Evolutionary conservation across 2,329 filamentous ascomycete species (phyloP).

Genomic region (Coniella lustricola): DNA sequence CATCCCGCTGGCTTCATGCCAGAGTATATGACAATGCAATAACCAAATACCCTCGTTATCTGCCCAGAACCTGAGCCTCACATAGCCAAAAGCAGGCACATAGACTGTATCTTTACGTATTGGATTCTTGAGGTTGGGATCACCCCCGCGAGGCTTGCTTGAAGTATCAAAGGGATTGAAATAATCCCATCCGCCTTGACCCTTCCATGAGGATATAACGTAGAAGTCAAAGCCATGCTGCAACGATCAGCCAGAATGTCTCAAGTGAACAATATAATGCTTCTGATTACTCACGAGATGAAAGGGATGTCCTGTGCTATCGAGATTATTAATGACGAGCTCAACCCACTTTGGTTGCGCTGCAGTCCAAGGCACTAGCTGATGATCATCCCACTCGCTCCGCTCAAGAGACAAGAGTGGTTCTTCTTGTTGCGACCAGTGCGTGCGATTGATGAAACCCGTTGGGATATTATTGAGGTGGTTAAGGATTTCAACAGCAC

Average conservation of each 20-base stretch:
- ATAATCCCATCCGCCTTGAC: constrained; percentile 21
- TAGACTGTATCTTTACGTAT: constrained; percentile 21
- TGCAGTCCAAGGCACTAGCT: constrained; percentile 21
- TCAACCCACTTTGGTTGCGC: constrained; percentile 19
- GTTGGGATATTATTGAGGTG: constrained; percentile 18
- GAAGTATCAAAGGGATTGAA: constrained; percentile 20
- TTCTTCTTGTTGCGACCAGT: constrained; percentile 17
- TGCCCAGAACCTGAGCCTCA: constrained; percentile 18
- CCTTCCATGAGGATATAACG: constrained; percentile 18
- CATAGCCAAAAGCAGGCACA: constrained; percentile 19
- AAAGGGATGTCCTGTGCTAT: constrained; percentile 21
- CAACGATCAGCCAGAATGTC: too few relatives aligned
- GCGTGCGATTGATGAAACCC: constrained; percentile 21
- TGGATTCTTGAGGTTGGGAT: constrained; percentile 16
- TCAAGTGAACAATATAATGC: too few relatives aligned
- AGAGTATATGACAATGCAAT: constrained; percentile 21
- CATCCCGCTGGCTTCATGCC: constrained; percentile 21
- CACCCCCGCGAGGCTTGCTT: constrained; percentile 16
- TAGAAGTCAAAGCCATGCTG: constrained; percentile 23
- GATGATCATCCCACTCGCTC: constrained; percentile 18
- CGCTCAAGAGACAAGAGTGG: constrained; percentile 18
- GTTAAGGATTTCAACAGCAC: constrained; percentile 18
- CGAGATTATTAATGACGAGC: constrained; percentile 22
- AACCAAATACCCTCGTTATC: constrained; percentile 21
- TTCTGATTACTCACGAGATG: constrained; percentile 17